Conservation (phyloP, 805 yeast species). For the Cyberlindnera galapagoensis region DNA sequence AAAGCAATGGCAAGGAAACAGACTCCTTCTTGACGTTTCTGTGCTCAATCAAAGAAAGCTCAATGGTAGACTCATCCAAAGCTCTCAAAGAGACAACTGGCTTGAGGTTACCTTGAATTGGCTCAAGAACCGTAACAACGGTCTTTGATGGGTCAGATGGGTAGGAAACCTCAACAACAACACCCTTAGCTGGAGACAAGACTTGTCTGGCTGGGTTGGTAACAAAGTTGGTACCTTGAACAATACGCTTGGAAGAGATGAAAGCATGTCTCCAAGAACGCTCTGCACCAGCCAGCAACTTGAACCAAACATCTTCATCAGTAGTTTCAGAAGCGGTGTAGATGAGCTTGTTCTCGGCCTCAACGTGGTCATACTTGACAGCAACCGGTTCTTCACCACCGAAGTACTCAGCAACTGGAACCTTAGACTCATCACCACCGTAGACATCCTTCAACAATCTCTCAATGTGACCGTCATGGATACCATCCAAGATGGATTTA, state of each 20-base stretch:
- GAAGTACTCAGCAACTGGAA: constrained; percentile 88
- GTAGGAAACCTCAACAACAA: constrained; percentile 55
- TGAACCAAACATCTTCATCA: constrained; percentile 55
- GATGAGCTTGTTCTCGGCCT: constrained; percentile 27
- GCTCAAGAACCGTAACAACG: constrained; percentile 59
- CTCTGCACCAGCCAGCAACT: constrained; percentile 69
- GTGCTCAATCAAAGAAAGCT: constrained; percentile 73
- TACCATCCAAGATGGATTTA: constrained; percentile 77
- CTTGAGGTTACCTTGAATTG: constrained; percentile 60
- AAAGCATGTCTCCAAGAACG: constrained; percentile 91
- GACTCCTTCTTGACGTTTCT: constrained; percentile 77
- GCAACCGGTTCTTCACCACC: constrained; percentile 53
- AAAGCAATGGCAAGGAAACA: constrained; percentile 69
- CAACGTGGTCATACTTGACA: constrained; percentile 28
- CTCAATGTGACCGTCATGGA: constrained; percentile 85
- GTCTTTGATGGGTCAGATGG: constrained; percentile 48
- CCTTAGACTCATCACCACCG: constrained; percentile 56
- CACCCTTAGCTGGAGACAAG: constrained; percentile 64
- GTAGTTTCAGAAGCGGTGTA: constrained; percentile 34
- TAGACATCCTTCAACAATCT: constrained; percentile 65
- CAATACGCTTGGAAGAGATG: constrained; percentile 68
- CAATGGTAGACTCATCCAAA: constrained; percentile 45
- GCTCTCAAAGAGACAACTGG: constrained; percentile 61
- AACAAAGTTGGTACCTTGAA: constrained; percentile 78
- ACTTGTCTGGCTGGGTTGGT: constrained; percentile 76